Conservation (phyloP, 1,139 yeast species). For the Eremothecium coryli region DNA sequence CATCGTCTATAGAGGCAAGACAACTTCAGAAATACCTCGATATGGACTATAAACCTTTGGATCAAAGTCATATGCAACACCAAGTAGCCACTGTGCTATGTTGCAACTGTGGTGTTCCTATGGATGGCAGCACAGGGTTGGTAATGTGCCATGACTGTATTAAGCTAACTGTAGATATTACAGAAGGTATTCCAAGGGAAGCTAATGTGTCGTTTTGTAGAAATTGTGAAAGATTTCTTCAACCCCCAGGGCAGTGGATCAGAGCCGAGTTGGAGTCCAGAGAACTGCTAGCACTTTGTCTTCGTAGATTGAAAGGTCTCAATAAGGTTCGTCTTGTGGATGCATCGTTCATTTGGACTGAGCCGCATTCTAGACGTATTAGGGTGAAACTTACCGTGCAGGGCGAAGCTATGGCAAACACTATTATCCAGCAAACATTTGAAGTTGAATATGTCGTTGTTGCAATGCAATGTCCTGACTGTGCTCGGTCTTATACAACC, state of each 20-base stretch:
- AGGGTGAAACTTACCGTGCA: slow-evolving; percentile 87
- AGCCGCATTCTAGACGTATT: slow-evolving; percentile 94
- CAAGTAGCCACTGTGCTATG: slow-evolving; percentile 84
- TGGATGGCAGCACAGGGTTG: slow-evolving; percentile 89
- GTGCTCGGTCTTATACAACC: slow-evolving; percentile 92
- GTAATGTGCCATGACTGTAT: slow-evolving; percentile 98
- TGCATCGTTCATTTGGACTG: slow-evolving; percentile 97
- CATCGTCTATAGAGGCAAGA: no score
- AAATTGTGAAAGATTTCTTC: slow-evolving; percentile 91
- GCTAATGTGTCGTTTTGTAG: slow-evolving; percentile 88
- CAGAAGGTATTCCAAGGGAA: slow-evolving; percentile 93
- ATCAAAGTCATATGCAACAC: slow-evolving; percentile 25
- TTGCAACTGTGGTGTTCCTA: slow-evolving; percentile 97
- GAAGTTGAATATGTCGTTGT: slow-evolving; percentile 91
- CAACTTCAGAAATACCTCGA: no score
- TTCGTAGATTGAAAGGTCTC: slow-evolving; percentile 80
- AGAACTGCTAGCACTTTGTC: slow-evolving; percentile 82
- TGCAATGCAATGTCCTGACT: slow-evolving; percentile 97
- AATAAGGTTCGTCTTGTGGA: slow-evolving; percentile 82
- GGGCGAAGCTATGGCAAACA: slow-evolving; percentile 90
- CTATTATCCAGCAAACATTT: slow-evolving; percentile 88
- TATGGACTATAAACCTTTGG: slow-evolving; percentile 27
- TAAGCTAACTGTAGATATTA: slow-evolving; percentile 84
- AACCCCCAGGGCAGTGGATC: slow-evolving; percentile 93
- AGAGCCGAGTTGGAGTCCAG: slow-evolving; percentile 85